These are phyloP conservation scores for Apiospora arundinis DNA, from an alignment of 2,329 filamentous ascomycete genomes.

Conservation along the genomic window DNA sequence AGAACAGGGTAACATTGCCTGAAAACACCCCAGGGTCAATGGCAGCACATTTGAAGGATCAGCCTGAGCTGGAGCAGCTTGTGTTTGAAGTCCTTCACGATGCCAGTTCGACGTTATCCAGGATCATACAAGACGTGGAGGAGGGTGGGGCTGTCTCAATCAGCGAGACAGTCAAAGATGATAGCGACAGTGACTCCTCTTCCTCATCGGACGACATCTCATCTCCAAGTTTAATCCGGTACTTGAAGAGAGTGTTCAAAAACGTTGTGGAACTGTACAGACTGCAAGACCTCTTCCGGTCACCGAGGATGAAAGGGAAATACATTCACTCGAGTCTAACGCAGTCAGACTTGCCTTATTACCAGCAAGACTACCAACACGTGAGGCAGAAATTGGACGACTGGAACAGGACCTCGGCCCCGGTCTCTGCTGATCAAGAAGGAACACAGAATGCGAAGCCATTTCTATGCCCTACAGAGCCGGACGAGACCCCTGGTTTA, in stretches of 20 bases:
- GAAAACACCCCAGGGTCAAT: not conserved
- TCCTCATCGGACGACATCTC: not conserved
- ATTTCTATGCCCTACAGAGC: not conserved
- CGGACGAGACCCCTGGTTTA: not conserved
- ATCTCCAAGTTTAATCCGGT: not conserved
- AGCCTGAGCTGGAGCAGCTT: not conserved
- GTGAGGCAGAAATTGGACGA: not conserved
- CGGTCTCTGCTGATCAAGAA: not conserved
- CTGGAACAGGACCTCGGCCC: not conserved
- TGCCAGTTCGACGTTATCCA: not conserved
- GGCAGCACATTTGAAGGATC: not conserved
- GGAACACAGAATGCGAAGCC: not conserved
- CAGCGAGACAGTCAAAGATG: not conserved
- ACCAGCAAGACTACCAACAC: not conserved
- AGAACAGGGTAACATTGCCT: not conserved
- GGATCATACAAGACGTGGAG: not conserved
- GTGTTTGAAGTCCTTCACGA: not conserved
- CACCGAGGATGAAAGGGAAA: not conserved
- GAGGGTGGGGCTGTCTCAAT: not conserved
- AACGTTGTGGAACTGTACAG: not conserved
- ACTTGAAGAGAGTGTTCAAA: not conserved
- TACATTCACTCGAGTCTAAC: not conserved
- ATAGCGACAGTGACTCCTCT: not conserved
- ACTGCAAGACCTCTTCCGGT: not conserved
- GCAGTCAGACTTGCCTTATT: not conserved